These are phyloP conservation scores for Sporothrix curviconia DNA, from an alignment of 2,329 filamentous ascomycete genomes.

Conservation along the genomic window DNA sequence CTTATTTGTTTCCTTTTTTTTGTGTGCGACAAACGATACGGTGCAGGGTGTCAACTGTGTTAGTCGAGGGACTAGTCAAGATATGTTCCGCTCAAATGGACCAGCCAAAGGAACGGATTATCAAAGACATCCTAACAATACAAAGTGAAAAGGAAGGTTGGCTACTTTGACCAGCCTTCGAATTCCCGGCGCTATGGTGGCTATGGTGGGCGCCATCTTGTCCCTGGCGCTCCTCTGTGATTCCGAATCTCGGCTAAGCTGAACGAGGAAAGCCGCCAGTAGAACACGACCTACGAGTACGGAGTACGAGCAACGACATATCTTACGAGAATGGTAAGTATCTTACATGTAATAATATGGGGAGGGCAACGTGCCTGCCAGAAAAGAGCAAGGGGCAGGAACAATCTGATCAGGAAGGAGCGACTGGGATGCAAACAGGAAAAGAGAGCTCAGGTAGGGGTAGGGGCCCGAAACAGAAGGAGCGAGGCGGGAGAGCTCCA, in stretches of 20 bases:
- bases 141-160: neutral
- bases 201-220: neutral
- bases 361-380: neutral
- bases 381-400: neutral
- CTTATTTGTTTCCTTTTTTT: no score
- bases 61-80: neutral
- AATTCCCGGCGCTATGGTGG: constrained; percentile 10
- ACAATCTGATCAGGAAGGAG: neutral
- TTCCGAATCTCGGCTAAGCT: constrained; percentile 14
- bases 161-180: neutral
- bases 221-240: neutral
- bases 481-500: neutral
- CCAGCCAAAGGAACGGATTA: neutral
- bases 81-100: neutral
- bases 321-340: no score
- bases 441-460: neutral
- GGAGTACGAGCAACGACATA: neutral
- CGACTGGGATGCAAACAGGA: no score
- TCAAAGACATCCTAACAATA: neutral
- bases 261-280: constrained; percentile 9
- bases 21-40: neutral
- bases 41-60: neutral
- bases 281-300: no score
- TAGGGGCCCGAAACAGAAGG: neutral
- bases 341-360: no score